phyloP scores from a whole-genome alignment of 1,284 basidiomycete species.

The Afroboletus lepidellus region DNA sequence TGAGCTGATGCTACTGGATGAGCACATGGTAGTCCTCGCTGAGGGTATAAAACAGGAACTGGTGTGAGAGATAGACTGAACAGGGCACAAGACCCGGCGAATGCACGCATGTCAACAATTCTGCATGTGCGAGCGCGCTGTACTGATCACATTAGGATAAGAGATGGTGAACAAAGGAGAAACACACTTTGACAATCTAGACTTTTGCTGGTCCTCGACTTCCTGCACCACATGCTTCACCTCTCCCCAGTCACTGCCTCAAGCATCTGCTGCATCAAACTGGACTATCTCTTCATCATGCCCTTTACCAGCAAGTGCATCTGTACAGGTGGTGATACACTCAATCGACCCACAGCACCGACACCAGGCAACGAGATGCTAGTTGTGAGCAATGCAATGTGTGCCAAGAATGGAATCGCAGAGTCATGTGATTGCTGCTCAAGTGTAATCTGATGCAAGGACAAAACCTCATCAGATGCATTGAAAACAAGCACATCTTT shows the following conservation, averaged over 20 bases:
- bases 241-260: conserved; percentile 58
- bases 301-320: conserved; percentile 3
- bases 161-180: too few relatives aligned
- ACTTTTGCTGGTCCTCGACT: conserved; percentile 9
- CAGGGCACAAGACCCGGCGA: conserved; percentile 62
- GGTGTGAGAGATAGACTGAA: conserved; percentile 77
- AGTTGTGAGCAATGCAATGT: conserved; percentile 39
- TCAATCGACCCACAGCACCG: conserved; percentile 35
- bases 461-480: conserved; percentile 54
- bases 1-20: conserved; percentile 64
- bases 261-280: conserved; percentile 33
- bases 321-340: conserved; percentile 19
- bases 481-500: conserved; percentile 70
- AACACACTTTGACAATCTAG: conserved; percentile 21
- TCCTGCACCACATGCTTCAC: conserved; percentile 42
- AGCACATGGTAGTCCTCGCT: conserved; percentile 80
- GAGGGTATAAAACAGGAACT: conserved; percentile 75
- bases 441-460: conserved; percentile 52
- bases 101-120: conserved; percentile 70
- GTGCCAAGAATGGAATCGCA: conserved; percentile 29
- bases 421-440: conserved; percentile 38
- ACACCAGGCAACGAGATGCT: conserved; percentile 48
- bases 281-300: conserved; percentile 29
- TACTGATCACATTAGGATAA: too few relatives aligned
- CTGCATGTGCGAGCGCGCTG: conserved; percentile 73